Evolutionary conservation across 306 rosid genomes (phyloP).

Genomic region (Acmispon strigosus): DNA sequence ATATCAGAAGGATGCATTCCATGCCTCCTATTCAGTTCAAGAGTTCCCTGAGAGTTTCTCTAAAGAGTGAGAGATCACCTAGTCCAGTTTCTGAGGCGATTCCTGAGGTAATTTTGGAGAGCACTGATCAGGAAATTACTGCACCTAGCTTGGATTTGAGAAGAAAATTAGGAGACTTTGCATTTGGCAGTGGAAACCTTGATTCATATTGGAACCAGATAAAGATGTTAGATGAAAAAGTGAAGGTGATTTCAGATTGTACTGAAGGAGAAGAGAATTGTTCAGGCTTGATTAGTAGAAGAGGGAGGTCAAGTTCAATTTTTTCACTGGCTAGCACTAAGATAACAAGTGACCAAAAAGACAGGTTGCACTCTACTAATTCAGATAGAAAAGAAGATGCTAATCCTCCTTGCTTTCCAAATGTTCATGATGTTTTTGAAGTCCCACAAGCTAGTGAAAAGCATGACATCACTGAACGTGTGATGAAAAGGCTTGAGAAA

Average conservation of each 20-base stretch:
- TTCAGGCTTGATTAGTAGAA: constrained; percentile 15
- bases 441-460: constrained; percentile 39
- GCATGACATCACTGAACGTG: constrained; percentile 7
- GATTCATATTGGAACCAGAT: constrained; percentile 54
- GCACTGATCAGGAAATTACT: constrained; percentile 24
- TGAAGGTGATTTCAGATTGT: constrained; percentile 52
- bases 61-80: constrained; percentile 32
- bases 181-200: constrained; percentile 15
- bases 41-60: constrained; percentile 19
- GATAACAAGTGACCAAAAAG: constrained; percentile 8
- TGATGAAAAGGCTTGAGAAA: constrained; percentile 18
- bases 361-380: constrained; percentile 11
- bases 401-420: constrained; percentile 27
- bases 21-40: constrained; percentile 42
- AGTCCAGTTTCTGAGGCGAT: constrained; percentile 26
- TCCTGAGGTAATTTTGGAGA: constrained; percentile 21
- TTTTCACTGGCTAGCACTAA: constrained; percentile 19
- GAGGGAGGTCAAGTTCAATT: constrained; percentile 30
- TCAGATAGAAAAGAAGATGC: constrained; percentile 9
- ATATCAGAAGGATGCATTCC: constrained; percentile 50
- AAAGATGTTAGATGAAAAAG: constrained; percentile 48
- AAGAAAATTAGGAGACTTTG: constrained; percentile 20
- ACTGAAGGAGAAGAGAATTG: constrained; percentile 38
- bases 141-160: constrained; percentile 26
- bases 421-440: constrained; percentile 63